These are phyloP conservation scores for Copromyces sp. DNA, from an alignment of 495 filamentous ascomycete genomes.

Conservation along the genomic window DNA sequence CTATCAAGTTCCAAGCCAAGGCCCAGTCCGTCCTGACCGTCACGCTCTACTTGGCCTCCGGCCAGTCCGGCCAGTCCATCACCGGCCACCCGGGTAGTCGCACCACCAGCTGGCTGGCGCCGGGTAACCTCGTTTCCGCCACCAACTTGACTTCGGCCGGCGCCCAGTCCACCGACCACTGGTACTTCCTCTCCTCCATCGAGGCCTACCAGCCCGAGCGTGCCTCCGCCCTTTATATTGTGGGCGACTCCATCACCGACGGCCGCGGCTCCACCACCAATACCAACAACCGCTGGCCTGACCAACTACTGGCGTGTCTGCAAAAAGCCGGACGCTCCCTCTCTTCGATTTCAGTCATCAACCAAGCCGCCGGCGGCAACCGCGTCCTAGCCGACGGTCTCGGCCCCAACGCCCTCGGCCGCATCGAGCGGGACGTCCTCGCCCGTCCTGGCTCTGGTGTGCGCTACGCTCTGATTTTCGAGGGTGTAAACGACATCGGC, in stretches of 20 bases:
- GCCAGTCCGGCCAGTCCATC: constrained; percentile 42
- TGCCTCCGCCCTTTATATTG: constrained; percentile 37
- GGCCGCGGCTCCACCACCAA: constrained; percentile 50
- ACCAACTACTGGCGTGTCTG: constrained; percentile 43
- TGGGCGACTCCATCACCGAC: constrained; percentile 63
- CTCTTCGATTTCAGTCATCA: constrained; percentile 38
- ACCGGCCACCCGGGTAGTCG: constrained; percentile 53
- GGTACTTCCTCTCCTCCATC: constrained; percentile 47
- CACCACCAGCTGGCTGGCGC: constrained; percentile 40
- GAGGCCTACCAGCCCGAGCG: constrained; percentile 32
- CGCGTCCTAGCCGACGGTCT: constrained; percentile 47
- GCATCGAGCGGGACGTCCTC: constrained; percentile 52
- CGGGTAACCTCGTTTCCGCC: constrained; percentile 38
- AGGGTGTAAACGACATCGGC: constrained; percentile 59
- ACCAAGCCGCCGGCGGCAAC: constrained; percentile 63
- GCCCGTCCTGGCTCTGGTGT: constrained; percentile 34
- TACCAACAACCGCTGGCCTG: constrained; percentile 55
- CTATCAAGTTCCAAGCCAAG: constrained; percentile 38
- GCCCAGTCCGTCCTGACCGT: constrained; percentile 38
- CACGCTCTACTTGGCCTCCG: constrained; percentile 42
- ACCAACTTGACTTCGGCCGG: constrained; percentile 25
- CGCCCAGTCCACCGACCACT: constrained; percentile 20
- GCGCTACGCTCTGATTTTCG: constrained; percentile 48
- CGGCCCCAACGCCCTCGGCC: constrained; percentile 47
- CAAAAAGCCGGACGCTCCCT: constrained; percentile 20